Percentiles rank a stretch among this genome's conserved stretches.
phyloP scores from a whole-genome alignment of 2,329 filamentous ascomycete genomes.

The Pestalotiopsis sp. region DNA sequence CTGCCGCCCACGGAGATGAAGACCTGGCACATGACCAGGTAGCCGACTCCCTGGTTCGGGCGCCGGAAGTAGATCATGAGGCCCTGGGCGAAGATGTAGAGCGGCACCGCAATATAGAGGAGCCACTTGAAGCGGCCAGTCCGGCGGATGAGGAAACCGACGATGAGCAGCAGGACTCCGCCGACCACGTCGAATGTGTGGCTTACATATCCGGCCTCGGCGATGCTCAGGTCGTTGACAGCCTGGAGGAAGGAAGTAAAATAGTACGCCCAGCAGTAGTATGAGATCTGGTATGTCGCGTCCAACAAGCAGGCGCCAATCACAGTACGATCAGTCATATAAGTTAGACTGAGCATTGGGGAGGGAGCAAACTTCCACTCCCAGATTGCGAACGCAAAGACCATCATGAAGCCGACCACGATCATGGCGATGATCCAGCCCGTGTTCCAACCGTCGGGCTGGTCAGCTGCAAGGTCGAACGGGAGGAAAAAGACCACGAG shows the following conservation, averaged over 20 bases:
- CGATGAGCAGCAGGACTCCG: constrained; percentile 43
- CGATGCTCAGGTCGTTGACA: constrained; percentile 32
- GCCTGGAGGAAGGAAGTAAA: constrained; percentile 60
- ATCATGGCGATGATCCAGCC: constrained; percentile 52
- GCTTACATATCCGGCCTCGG: constrained; percentile 36
- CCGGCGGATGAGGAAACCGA: constrained; percentile 44
- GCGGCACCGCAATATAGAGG: constrained; percentile 34
- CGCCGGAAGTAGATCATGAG: constrained; percentile 59
- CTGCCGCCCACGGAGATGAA: constrained; percentile 57
- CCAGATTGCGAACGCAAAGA: constrained; percentile 54
- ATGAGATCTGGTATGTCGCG: constrained; percentile 48
- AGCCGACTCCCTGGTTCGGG: constrained; percentile 48
- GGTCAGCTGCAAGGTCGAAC: constrained; percentile 48
- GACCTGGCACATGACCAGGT: constrained; percentile 59
- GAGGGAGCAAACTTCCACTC: constrained; percentile 54
- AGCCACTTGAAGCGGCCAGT: constrained; percentile 54
- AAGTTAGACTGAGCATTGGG: constrained; percentile 50
- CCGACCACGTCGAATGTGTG: constrained; percentile 45
- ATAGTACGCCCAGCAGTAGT: constrained; percentile 57
- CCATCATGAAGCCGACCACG: constrained; percentile 54
- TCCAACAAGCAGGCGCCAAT: constrained; percentile 42
- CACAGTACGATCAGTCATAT: constrained; percentile 40
- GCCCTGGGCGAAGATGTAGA: constrained; percentile 53
- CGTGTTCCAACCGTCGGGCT: constrained; percentile 45
- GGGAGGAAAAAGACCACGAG: constrained; percentile 61